phyloP scores from a whole-genome alignment of 495 filamentous ascomycete species.

The Lasiosphaeria ovina region DNA sequence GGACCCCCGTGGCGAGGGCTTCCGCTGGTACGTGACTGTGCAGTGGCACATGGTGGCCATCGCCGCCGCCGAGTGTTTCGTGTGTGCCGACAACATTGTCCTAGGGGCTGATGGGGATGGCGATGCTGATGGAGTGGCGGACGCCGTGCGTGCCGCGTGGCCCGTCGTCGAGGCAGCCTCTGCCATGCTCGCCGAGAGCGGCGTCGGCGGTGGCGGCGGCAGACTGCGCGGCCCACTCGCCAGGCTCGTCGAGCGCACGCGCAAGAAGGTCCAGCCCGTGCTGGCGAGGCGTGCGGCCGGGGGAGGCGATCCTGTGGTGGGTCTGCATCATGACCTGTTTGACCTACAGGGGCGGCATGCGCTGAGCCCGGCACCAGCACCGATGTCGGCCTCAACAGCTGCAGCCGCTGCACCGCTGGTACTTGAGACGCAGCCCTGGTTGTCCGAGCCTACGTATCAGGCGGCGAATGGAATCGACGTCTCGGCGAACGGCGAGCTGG shows the following conservation, averaged over 20 bases:
- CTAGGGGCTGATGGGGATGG: not conserved
- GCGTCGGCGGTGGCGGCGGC: not conserved
- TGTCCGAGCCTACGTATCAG: too few species aligned
- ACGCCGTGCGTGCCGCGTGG: not conserved
- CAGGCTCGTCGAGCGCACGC: not conserved
- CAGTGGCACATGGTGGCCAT: constrained; percentile 1
- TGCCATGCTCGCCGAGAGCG: not conserved
- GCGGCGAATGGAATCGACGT: too few species aligned
- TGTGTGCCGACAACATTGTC: not conserved
- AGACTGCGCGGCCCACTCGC: not conserved
- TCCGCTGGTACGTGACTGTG: not conserved
- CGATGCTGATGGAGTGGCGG: not conserved
- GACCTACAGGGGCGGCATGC: too few species aligned
- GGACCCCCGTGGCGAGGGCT: not conserved
- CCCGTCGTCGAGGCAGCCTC: not conserved
- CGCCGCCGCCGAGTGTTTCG: not conserved
- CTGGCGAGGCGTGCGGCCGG: not conserved
- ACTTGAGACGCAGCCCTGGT: too few species aligned
- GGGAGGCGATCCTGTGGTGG: too few species aligned
- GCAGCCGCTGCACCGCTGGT: too few species aligned
- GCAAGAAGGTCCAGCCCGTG: not conserved
- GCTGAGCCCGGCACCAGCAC: too few species aligned
- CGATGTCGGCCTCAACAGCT: too few species aligned
- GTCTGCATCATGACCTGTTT: too few species aligned
- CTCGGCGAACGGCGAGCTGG: not conserved